phyloP scores from a whole-genome alignment of 306 rosid species.

The Cucurbita moschata region DNA sequence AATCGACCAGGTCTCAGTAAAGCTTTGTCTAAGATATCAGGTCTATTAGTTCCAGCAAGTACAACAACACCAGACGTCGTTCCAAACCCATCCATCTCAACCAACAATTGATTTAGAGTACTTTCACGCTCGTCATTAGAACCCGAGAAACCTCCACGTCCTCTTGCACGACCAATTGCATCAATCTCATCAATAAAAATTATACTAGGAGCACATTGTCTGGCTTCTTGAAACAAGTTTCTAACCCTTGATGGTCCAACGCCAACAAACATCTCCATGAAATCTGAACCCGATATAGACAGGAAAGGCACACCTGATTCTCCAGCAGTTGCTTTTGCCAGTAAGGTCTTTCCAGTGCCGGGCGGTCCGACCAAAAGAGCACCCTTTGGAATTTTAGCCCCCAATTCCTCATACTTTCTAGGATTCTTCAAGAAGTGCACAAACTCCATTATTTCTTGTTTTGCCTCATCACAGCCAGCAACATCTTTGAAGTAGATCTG shows the following conservation, averaged over 20 bases:
- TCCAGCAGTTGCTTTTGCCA: conserved; percentile 97
- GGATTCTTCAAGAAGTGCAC: conserved; percentile 94
- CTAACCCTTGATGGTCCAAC: conserved; percentile 97
- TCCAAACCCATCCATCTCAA: conserved; percentile 97
- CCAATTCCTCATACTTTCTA: conserved; percentile 81
- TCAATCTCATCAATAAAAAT: conserved; percentile 93
- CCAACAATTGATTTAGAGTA: conserved; percentile 88
- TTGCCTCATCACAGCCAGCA: conserved; percentile 98
- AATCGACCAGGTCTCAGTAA: conserved; percentile 87
- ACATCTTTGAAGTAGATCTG: conserved; percentile 84
- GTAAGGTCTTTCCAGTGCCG: conserved; percentile 93
- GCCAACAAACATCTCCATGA: conserved; percentile 96
- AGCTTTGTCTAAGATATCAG: conserved; percentile 92
- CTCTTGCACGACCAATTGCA: conserved; percentile 97
- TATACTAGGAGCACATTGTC: conserved; percentile 94
- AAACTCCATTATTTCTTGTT: conserved; percentile 92
- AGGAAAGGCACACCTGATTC: conserved; percentile 93
- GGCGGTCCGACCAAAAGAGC: conserved; percentile 96
- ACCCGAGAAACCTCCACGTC: conserved; percentile 84
- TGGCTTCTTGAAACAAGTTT: conserved; percentile 89
- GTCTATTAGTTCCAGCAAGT: conserved; percentile 96
- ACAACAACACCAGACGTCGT: conserved; percentile 93
- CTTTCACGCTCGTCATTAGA: conserved; percentile 93
- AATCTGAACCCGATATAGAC: conserved; percentile 91
- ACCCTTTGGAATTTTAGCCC: conserved; percentile 95